A percentile compares a stretch with the other conserved stretches of the same genome.
These are phyloP conservation scores for Pythium brachiatum DNA, from an alignment of 352 stramenopile species.

Conservation along the genomic window DNA sequence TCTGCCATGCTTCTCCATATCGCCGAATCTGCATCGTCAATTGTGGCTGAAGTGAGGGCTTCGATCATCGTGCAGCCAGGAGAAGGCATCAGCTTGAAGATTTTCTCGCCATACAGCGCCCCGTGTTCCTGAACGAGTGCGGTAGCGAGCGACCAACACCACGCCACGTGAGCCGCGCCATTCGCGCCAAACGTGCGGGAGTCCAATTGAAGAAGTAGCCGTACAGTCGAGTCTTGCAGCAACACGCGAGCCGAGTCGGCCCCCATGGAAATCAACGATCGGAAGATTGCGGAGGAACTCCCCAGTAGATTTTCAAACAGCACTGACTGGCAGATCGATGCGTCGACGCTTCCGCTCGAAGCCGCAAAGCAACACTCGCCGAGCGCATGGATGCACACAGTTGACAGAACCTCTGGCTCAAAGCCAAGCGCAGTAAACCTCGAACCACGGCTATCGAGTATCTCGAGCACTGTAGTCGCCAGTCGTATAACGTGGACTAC, in stretches of 20 bases:
- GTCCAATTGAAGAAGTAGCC: constrained; percentile 9
- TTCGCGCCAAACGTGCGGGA: not conserved
- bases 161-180: not conserved
- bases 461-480: not conserved
- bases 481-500: not conserved
- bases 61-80: constrained; percentile 6
- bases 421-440: not conserved
- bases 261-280: not conserved
- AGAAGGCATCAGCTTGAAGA: constrained; percentile 10
- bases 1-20: constrained; percentile 5
- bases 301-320: not conserved
- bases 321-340: not conserved
- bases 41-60: not conserved
- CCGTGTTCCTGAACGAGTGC: constrained; percentile 13
- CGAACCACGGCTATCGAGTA: not conserved
- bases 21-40: not conserved
- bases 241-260: not conserved
- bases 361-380: not conserved
- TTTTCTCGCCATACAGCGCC: constrained; percentile 4
- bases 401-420: not conserved
- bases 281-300: constrained; percentile 1
- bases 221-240: constrained; percentile 6
- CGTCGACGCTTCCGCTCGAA: not conserved
- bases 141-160: constrained; percentile 8
- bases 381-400: not conserved